These are phyloP conservation scores for Allium fistulosum DNA, from an alignment of 106 monocot genomes.

Conservation along the genomic window DNA sequence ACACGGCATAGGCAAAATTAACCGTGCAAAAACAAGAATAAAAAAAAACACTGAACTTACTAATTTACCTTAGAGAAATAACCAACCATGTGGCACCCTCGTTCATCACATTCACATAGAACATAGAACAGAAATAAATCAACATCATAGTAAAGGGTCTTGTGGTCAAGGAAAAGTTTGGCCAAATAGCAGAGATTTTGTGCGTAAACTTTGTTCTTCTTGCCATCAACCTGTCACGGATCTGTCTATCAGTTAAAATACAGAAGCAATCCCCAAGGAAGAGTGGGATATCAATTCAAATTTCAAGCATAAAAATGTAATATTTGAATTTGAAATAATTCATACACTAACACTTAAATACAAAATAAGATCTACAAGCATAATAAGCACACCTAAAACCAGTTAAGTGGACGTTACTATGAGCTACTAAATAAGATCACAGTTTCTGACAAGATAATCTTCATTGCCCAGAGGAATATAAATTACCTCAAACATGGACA, in stretches of 20 bases:
- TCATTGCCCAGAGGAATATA: background rate
- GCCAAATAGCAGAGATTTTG: constrained; percentile 98
- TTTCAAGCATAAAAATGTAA: no score
- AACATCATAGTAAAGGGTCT: constrained; percentile 95
- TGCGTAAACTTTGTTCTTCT: constrained; percentile 98
- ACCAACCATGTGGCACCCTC: constrained; percentile 98
- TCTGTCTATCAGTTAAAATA: background rate
- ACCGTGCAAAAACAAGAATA: no score
- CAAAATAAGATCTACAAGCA: background rate
- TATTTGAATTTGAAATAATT: no score
- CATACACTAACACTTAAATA: no score
- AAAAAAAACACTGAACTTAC: background rate
- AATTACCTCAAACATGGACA: constrained; percentile 96
- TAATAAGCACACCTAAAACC: no score
- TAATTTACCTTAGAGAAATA: constrained; percentile 87
- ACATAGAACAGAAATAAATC: constrained; percentile 90
- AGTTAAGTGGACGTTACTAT: no score
- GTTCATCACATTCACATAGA: constrained; percentile 95
- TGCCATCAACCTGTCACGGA: constrained; percentile 82
- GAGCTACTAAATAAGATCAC: no score
- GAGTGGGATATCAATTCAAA: background rate
- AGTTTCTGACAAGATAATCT: background rate
- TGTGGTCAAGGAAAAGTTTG: constrained; percentile 97
- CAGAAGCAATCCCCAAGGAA: background rate
- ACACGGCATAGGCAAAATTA: background rate